Conservation (phyloP, 495 filamentous ascomycete species). For the Daldinia loculata region DNA sequence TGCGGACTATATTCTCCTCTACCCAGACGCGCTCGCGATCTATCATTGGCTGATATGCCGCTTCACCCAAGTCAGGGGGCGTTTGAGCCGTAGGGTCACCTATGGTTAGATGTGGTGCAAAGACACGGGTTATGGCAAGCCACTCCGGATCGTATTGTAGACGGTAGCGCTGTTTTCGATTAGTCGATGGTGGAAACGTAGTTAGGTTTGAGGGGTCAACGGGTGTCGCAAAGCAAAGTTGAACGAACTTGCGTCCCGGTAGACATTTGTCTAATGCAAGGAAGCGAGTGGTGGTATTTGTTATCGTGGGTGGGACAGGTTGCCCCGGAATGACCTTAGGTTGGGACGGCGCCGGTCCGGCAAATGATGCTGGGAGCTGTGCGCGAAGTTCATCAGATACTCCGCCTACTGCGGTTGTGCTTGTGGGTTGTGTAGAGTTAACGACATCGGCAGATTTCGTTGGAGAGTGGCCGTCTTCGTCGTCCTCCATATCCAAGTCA, state of each 20-base stretch:
- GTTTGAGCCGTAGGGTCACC: slow-evolving; percentile 61
- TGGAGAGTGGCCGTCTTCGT: slow-evolving; percentile 50
- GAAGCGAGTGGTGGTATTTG: slow-evolving; percentile 81
- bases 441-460: neutral
- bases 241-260: slow-evolving; percentile 79
- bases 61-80: slow-evolving; percentile 68
- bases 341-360: slow-evolving; percentile 49
- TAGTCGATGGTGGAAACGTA: slow-evolving; percentile 43
- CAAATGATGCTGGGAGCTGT: slow-evolving; percentile 73
- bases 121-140: slow-evolving; percentile 89
- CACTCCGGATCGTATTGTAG: slow-evolving; percentile 92
- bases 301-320: slow-evolving; percentile 62
- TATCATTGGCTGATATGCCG: slow-evolving; percentile 69
- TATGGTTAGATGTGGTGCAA: slow-evolving; percentile 67
- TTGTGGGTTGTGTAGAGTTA: neutral
- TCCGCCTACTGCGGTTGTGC: slow-evolving; percentile 55
- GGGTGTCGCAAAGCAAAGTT: slow-evolving; percentile 70
- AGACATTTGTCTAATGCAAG: slow-evolving; percentile 91
- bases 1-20: slow-evolving; percentile 70
- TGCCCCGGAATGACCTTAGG: slow-evolving; percentile 53
- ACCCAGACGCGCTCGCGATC: slow-evolving; percentile 76
- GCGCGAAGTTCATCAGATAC: slow-evolving; percentile 67
- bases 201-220: slow-evolving; percentile 33
- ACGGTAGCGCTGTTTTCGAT: slow-evolving; percentile 40
- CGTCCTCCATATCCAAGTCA: slow-evolving; percentile 62